Base-by-base conservation (phyloP, 108 stramenopile genomes). In the Skeletonema marinoi region DNA sequence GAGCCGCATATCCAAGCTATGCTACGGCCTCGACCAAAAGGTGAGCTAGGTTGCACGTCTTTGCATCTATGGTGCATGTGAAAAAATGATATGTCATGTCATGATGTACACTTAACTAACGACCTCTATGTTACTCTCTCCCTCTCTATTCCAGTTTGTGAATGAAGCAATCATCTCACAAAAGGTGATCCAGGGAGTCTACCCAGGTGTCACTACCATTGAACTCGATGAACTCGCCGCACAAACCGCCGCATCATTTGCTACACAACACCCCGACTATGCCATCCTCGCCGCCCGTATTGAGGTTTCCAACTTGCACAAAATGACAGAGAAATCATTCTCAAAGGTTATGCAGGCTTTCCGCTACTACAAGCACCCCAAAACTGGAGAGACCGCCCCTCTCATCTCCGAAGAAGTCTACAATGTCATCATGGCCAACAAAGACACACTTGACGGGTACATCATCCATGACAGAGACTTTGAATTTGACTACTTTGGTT, bases 151-250 rank as follows among this genome's bases (percentile, higher is more conserved):
- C 4, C 65, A 96, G 96, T 93, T 93, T 79, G 93, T 97, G 56
- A 94, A 97, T 80, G 93, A 96, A 33, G 91, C 93, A 16, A 51
- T 91, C 54, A 89, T 99, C 68, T 92, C 99, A 14, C 98, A 98
- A 86, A 99, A 99, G 88, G 99, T 99, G 19, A 95, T 99, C 75
- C 98, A 98, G 71, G 99, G 99, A 66, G 96, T 99, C 38, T 99
- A 99, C 84, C 94, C 97, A 17, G 99, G 98, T 51, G 98, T 99
- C 8, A 96, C 97, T 12, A 99, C 99, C 65, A 63, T 46, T 25
- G 98, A 99, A 81, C 92, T 99, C 32, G 99, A 99, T 80, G 98
- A 97, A 89, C 95, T 99, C 33, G 98, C 98, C 32, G 99, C 99
- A 19, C 97, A 99, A 87, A 99, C 99, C 14, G 97, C 98, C 5